These are phyloP conservation scores for Pseudogymnoascus sp. DNA, from an alignment of 2,329 filamentous ascomycete genomes.

Conservation along the genomic window DNA sequence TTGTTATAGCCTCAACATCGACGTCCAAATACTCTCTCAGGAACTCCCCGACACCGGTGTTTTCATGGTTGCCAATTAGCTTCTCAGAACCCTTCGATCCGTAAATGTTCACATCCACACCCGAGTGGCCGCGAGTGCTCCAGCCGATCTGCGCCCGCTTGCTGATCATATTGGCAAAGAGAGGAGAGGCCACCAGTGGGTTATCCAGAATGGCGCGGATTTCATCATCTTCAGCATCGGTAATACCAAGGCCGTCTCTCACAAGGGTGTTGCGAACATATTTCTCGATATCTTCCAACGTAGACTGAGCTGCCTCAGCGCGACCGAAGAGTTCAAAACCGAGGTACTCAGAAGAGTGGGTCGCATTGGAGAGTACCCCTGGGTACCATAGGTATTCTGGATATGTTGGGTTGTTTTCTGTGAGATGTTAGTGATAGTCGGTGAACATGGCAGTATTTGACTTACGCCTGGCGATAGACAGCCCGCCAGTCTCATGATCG, in stretches of 20 bases:
- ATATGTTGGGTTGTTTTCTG: slow-evolving; percentile 51
- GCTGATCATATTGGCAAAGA: slow-evolving; percentile 80
- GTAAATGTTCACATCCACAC: slow-evolving; percentile 95
- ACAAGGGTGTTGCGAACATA: slow-evolving; percentile 66
- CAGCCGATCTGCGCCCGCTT: slow-evolving; percentile 84
- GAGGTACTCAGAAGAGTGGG: slow-evolving; percentile 64
- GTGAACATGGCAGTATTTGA: slow-evolving; percentile 10
- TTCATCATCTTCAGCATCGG: slow-evolving; percentile 63
- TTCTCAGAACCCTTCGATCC: slow-evolving; percentile 60
- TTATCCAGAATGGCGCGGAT: slow-evolving; percentile 54
- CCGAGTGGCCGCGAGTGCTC: slow-evolving; percentile 88
- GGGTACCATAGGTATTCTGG: slow-evolving; percentile 76
- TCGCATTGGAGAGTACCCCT: slow-evolving; percentile 68
- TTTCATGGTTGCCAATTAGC: slow-evolving; percentile 82
- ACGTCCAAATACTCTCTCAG: slow-evolving; percentile 70
- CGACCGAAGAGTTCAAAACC: slow-evolving; percentile 53
- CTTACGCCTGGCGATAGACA: slow-evolving; percentile 70
- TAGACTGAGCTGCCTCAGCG: slow-evolving; percentile 9
- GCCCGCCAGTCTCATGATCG: slow-evolving; percentile 91
- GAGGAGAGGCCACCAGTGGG: slow-evolving; percentile 44
- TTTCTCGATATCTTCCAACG: slow-evolving; percentile 36
- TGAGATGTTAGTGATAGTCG: background rate
- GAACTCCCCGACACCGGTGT: slow-evolving; percentile 84
- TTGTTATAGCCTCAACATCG: slow-evolving; percentile 69
- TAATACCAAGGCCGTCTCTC: slow-evolving; percentile 63